Base-by-base conservation (phyloP, 1,284 basidiomycete genomes). In the Earliella scabrosa region DNA sequence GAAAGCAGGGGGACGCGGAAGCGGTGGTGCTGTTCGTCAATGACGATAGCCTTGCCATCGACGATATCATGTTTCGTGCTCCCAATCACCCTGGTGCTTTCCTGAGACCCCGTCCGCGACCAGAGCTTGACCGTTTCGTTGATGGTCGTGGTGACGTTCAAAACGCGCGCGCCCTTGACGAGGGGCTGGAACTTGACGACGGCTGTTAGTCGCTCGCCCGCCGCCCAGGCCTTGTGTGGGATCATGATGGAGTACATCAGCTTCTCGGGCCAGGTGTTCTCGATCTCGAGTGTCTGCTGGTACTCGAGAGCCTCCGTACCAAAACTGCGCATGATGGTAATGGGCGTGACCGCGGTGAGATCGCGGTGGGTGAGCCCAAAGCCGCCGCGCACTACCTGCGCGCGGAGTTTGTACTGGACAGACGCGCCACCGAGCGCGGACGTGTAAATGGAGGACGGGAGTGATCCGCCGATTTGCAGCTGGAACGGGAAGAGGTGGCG, bases 221-320 rank as follows among this genome's bases (percentile, higher is more conserved):
- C 91, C 0, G 93, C 92, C 85, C 92, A 97, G 0, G 95, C 95
- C 70, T 93, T 94, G 77, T 93, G 90, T 0, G 92, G 92, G 41
- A 94, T 73, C 78, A 90, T 85, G 66, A 96, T 85, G 7, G 88
- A 87, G 73, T 95, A 95, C 91, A 95, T 95, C 71, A 96, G 77
- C 75, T 97, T 98, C 36, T 91, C 90, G 0, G 95, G 95, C 95
- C 95, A 98, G 13, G 93, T 95, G 72, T 96, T 97, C 73, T 97
- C 94, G 60, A 92, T 89, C 72, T 98, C 95, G 56, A 97, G 82
- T 1, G 93, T 95, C 72, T 97, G 95, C 68, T 93, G 95, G 77
- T 93, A 97, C 73, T 97, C 95, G 65, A 97, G 83, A 1, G 95
- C 90, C 62, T 96, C 93, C 2, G 84, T 72, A 5, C 85, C 80